Percentiles rank a stretch among this genome's conserved stretches.
phyloP scores from a whole-genome alignment of 192 early-diverging fungal genomes.

The Mortierella antarctica region DNA sequence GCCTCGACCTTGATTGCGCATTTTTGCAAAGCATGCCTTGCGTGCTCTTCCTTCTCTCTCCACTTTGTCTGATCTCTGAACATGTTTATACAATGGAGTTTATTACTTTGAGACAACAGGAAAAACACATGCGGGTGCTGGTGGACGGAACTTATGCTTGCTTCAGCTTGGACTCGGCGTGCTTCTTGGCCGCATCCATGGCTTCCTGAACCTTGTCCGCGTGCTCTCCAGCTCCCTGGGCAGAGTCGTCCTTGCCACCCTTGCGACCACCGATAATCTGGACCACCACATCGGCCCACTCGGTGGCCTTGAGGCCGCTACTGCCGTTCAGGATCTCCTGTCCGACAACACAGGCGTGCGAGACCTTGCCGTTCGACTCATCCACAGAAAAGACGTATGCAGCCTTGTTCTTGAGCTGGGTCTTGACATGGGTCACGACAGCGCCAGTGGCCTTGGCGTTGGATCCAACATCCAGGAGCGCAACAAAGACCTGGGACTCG shows the following conservation, averaged over 20 bases:
- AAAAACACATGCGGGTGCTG: not conserved
- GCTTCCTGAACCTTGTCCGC: constrained; percentile 77
- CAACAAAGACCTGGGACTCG: constrained; percentile 66
- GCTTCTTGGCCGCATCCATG: constrained; percentile 75
- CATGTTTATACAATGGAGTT: no score
- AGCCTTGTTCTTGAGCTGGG: constrained; percentile 82
- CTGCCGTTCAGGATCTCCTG: constrained; percentile 69
- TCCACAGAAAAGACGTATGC: constrained; percentile 87
- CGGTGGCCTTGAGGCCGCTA: constrained; percentile 88
- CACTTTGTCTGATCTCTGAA: no score
- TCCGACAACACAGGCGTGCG: constrained; percentile 85
- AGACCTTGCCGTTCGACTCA: constrained; percentile 70
- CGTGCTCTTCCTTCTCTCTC: no score
- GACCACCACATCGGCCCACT: constrained; percentile 91
- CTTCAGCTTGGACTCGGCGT: constrained; percentile 74
- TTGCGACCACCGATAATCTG: constrained; percentile 89
- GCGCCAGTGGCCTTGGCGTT: constrained; percentile 88
- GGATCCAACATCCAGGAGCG: constrained; percentile 79
- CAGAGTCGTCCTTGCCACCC: constrained; percentile 95
- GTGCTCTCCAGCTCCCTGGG: constrained; percentile 88
- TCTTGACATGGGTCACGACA: constrained; percentile 84
- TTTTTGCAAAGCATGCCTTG: no score
- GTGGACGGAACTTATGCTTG: not conserved
- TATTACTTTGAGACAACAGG: not conserved
- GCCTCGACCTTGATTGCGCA: no score